Evolutionary conservation across 2,329 filamentous ascomycete species (phyloP), one percentile per base, ranked within the genome.

Genomic region (Tolypocladium cylindrosporum): DNA sequence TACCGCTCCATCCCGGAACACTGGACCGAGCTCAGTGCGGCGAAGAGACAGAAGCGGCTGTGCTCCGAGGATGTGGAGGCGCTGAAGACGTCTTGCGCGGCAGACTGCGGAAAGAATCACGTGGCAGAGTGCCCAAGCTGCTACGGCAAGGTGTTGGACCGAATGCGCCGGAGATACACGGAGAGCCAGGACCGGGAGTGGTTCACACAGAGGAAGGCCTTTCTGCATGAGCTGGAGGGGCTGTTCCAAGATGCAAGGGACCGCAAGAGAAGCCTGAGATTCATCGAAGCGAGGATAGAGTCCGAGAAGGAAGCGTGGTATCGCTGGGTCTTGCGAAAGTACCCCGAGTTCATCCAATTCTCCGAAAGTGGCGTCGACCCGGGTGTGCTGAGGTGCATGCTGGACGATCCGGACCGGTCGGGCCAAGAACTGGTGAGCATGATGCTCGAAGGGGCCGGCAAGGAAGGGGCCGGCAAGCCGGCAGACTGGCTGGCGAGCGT

Each of bases 261-360:
- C 19, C 69, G 74, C 61, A 73, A 74, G 51, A 65, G 72, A n/a
- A 72, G 74, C 55, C 67, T 82, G 14, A 69, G 72, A 48, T 69
- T 66, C 21, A 75, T 84, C 45, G 80, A 83, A 62, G 72, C 74
- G 27, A 75, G 76, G 59, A 76, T 84, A 63, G 70, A 72, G 11
- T 74, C 74, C 36, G 80, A 83, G 65, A 81, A 80, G 64, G 74
- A 75, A 60, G 74, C 74, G 13, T 84, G 81, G 80, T 80, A 82
- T 58, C 74, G 77, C 57, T 77, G 72, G 67, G 72, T 75, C 3
- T 61, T 76, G 52, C 67, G 72, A n/a, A 69, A 64, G 57, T 69
- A 74, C 54, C 72, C 73, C 8, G 71, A 71, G 55, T 73, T 75
- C 59, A 66, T 75, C 24, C 67, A 69, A 34, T 65, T 68, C 10